Evolutionary conservation across 2,329 filamentous ascomycete genomes (phyloP), one percentile per base, ranked within the genome.

Genomic region (Xylariaceae sp.): DNA sequence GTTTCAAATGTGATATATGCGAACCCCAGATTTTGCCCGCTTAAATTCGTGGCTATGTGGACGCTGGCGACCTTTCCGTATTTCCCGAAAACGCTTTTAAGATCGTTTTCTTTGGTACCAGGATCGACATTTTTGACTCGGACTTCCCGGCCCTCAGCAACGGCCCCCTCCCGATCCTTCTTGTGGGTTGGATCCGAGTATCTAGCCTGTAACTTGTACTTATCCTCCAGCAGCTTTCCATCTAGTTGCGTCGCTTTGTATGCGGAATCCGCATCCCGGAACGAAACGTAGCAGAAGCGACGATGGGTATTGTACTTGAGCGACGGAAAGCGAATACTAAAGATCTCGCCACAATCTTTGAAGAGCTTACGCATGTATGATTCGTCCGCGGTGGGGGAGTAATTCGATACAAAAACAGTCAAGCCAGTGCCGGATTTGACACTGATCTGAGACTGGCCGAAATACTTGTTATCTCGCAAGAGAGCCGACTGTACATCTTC

Each of bases 231-330:
- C 20, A 86, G 71, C 54, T 81, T 87, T 21, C 89, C 89, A 67
- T 97, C 82, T 47, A 96, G 82, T 56, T 84, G 76, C 0, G 87
- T 88, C 1, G 93, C 93, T 47, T 83, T 85, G 40, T 85, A 80
- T 0, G 92, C 90, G 50, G 84, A 83, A n/a, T 81, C 80, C 2
- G 82, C 74, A 29, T 86, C 85, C 46, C 86, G 82, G 71, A 97
- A 97, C n/a, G 96, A 91, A 6, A 97, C 81, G 72, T 99, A 99
- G 77, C 93, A 97, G 76, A 99, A 99, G 20, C 95, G 89, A 29
- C 95, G 90, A 65, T 90, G 88, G 1, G 89, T 88, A 67, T 97
- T 93, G 73, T 83, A 92, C 71, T 96, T 96, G 49, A 99, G 83
- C 54, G 91, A 96, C 1, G 95, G 95, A 75, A 95, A 95, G 20